These are phyloP conservation scores for Alnus rubra DNA, from an alignment of 306 rosid species.

Conservation along the genomic window DNA sequence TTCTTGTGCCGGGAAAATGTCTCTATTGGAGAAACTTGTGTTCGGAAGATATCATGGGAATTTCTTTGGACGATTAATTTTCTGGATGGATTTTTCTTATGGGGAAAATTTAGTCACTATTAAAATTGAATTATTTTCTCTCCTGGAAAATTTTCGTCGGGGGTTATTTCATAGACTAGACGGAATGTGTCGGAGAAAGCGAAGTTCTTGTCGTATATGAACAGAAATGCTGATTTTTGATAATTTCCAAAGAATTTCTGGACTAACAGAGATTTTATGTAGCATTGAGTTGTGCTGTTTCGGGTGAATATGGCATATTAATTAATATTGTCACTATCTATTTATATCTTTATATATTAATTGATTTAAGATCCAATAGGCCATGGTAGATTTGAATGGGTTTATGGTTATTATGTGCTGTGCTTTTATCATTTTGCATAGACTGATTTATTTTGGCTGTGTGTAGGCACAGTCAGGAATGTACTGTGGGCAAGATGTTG, in stretches of 20 bases:
- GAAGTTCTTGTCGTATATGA: background rate
- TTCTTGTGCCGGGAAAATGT: background rate
- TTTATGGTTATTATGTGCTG: conserved; percentile 3
- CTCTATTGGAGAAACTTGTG: too few relatives aligned
- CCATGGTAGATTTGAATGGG: background rate
- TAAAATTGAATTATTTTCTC: background rate
- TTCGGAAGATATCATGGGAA: background rate
- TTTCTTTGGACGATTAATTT: background rate
- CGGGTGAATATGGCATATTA: background rate
- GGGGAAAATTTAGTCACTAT: background rate
- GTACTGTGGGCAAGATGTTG: conserved; percentile 51
- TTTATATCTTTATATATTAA: too few relatives aligned
- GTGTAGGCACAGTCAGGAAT: conserved; percentile 58
- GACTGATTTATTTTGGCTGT: conserved; percentile 27
- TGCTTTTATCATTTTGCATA: conserved; percentile 14
- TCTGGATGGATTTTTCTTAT: background rate
- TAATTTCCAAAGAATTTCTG: background rate
- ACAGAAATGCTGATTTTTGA: background rate
- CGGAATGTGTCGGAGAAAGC: background rate
- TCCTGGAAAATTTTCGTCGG: background rate
- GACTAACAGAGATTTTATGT: background rate
- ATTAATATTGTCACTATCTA: too few relatives aligned
- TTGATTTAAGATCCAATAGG: conserved; percentile 20
- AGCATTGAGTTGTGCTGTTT: background rate
- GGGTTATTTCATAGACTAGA: background rate